A percentile compares a stretch with the other conserved stretches of the same genome.
Conservation (phyloP, 805 yeast genomes). For the Wickerhamomyces subpelliculosus region DNA sequence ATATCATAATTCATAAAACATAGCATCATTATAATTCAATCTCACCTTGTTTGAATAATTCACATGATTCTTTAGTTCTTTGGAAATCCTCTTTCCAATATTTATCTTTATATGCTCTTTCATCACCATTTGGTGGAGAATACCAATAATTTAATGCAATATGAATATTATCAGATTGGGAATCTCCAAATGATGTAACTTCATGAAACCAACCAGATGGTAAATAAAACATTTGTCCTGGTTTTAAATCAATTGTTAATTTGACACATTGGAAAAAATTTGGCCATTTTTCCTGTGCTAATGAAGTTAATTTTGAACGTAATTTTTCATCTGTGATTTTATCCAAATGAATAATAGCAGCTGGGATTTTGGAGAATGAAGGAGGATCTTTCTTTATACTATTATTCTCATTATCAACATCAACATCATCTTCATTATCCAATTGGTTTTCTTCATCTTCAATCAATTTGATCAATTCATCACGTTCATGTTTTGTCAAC, state of each 20-base stretch:
- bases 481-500: slow-evolving; percentile 17
- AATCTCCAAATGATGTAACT: slow-evolving; percentile 53
- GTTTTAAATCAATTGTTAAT: slow-evolving; percentile 40
- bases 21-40: not conserved
- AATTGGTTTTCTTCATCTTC: slow-evolving; percentile 22
- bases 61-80: slow-evolving; percentile 31
- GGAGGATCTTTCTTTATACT: slow-evolving; percentile 48
- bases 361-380: slow-evolving; percentile 60
- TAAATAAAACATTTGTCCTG: slow-evolving; percentile 62
- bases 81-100: slow-evolving; percentile 51
- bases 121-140: slow-evolving; percentile 45
- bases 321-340: slow-evolving; percentile 32
- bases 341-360: slow-evolving; percentile 52
- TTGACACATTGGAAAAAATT: slow-evolving; percentile 35
- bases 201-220: slow-evolving; percentile 86
- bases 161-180: slow-evolving; percentile 30
- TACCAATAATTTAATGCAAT: slow-evolving; percentile 73
- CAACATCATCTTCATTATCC: slow-evolving; percentile 12
- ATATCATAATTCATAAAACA: not conserved
- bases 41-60: slow-evolving; percentile 5
- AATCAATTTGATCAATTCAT: slow-evolving; percentile 18
- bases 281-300: slow-evolving; percentile 42
- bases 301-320: slow-evolving; percentile 23
- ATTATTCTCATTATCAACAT: slow-evolving; percentile 5
- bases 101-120: slow-evolving; percentile 36